Conservation (phyloP, 306 rosid genomes). For the Canavalia ensiformis region DNA sequence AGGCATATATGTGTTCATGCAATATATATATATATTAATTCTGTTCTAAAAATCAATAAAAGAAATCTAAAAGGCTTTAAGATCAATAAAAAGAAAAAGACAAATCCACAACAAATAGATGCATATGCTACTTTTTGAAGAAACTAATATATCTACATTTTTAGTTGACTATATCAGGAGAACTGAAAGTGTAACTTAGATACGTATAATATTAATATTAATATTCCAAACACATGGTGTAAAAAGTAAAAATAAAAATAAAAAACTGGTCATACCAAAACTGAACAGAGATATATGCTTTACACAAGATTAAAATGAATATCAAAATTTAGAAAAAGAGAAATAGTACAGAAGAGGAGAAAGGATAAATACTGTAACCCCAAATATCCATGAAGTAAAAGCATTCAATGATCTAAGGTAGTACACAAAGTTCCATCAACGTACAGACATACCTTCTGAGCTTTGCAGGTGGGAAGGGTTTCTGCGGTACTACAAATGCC, state of each 20-base stretch:
- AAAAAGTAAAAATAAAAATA: conserved; percentile 17
- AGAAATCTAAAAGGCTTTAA: not conserved
- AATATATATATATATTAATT: not conserved
- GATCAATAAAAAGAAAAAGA: not conserved
- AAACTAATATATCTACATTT: not conserved
- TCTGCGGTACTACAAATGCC: conserved; percentile 48
- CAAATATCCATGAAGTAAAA: conserved; percentile 49
- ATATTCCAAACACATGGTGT: conserved; percentile 13
- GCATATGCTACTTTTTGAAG: not conserved
- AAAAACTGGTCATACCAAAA: conserved; percentile 26
- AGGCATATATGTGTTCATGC: too few relatives aligned
- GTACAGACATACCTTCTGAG: conserved; percentile 59
- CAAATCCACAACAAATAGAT: not conserved
- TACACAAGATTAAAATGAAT: conserved; percentile 8
- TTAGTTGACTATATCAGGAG: not conserved
- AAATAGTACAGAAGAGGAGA: conserved; percentile 4
- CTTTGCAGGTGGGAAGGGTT: conserved; percentile 39
- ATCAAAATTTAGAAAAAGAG: not conserved
- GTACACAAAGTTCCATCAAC: conserved; percentile 46
- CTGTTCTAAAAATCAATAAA: not conserved
- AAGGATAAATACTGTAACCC: conserved; percentile 29
- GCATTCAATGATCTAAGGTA: conserved; percentile 37
- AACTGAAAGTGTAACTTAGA: conserved; percentile 18
- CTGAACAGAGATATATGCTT: conserved; percentile 14
- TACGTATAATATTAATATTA: not conserved